A percentile compares a stretch with the other conserved stretches of the same genome.
phyloP scores from a whole-genome alignment of 257 asterid genomes.

The Penstemon barbatus region DNA sequence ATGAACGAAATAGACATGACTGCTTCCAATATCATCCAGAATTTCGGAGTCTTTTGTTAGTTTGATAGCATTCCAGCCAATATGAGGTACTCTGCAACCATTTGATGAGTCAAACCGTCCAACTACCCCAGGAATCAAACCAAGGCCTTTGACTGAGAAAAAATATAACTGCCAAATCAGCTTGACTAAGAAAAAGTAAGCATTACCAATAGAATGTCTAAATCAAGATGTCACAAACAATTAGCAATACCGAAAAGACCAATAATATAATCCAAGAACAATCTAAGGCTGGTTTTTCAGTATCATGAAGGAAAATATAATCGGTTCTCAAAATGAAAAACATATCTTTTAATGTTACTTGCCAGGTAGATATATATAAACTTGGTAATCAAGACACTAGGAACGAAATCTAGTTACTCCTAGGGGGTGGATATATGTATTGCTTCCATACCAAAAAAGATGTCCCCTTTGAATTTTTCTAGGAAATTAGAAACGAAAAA shows the following conservation, averaged over 20 bases:
- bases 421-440: background rate
- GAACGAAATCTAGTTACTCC: background rate
- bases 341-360: too few species aligned
- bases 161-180: slow-evolving; percentile 15
- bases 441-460: too few species aligned
- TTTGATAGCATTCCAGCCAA: slow-evolving; percentile 93
- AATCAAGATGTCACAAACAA: background rate
- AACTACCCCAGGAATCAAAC: slow-evolving; percentile 89
- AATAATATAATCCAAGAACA: too few species aligned
- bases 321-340: too few species aligned
- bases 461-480: too few species aligned
- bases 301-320: too few species aligned
- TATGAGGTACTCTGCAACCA: slow-evolving; percentile 88
- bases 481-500: too few species aligned
- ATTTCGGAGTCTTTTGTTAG: slow-evolving; percentile 57
- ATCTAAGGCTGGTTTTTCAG: too few species aligned
- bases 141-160: slow-evolving; percentile 87
- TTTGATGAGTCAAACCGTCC: slow-evolving; percentile 90
- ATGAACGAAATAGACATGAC: slow-evolving; percentile 95
- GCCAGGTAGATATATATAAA: background rate
- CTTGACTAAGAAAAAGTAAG: slow-evolving; percentile 18
- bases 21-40: slow-evolving; percentile 74
- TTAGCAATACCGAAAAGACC: background rate
- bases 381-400: background rate
- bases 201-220: background rate